Conservation (phyloP, 208 protist genomes). For the Acanthamoeba divionensis region DNA sequence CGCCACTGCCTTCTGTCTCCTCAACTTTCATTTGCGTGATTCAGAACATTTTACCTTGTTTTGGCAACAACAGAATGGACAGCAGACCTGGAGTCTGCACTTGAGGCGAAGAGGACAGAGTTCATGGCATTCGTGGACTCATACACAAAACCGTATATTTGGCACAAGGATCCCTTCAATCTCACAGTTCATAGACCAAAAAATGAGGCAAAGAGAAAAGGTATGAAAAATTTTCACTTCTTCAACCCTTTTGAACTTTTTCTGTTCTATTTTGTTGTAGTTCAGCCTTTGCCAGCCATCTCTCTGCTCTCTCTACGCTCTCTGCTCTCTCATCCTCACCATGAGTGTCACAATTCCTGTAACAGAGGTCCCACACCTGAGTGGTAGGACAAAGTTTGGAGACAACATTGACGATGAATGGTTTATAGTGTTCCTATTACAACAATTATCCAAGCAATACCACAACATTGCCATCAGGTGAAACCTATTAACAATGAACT, state of each 20-base stretch:
- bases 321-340: too few relatives aligned
- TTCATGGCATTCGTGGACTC: not conserved
- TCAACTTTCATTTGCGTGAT: too few relatives aligned
- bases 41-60: too few relatives aligned
- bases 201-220: not conserved
- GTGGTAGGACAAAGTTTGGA: slow-evolving; percentile 32
- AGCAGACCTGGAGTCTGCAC: too few relatives aligned
- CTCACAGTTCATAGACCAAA: not conserved
- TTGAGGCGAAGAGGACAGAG: not conserved
- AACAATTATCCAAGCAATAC: slow-evolving; percentile 47
- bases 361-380: slow-evolving; percentile 9
- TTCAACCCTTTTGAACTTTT: not conserved
- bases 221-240: not conserved
- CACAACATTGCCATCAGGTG: slow-evolving; percentile 25
- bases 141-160: slow-evolving; percentile 23
- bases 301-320: too few relatives aligned
- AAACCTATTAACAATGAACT: not conserved
- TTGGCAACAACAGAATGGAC: too few relatives aligned
- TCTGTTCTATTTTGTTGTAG: not conserved
- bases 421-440: slow-evolving; percentile 70
- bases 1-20: too few relatives aligned
- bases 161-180: slow-evolving; percentile 10
- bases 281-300: not conserved
- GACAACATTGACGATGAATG: slow-evolving; percentile 74
- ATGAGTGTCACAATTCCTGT: too few relatives aligned